Base-by-base conservation (phyloP, 768 basidiomycete genomes). In the Mycena pura region DNA sequence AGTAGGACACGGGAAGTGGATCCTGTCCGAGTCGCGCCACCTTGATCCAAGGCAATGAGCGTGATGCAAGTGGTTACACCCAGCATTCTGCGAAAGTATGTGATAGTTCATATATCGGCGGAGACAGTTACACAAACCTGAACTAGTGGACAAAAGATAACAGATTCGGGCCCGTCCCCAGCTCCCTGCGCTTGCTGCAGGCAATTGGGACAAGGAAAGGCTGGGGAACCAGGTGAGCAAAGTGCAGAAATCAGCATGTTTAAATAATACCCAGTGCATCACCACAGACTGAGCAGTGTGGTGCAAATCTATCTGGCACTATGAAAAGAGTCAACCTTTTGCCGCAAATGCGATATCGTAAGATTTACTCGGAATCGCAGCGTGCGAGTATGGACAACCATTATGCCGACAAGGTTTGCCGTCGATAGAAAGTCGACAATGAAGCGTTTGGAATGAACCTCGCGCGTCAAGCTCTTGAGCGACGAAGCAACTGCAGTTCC, bases 1-100 rank as follows among this genome's bases (percentile, higher is more conserved):
- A 9, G 72, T 70, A 6, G 72, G 72, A 50, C 72, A 73, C 1
- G 36, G 11, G 38, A 53, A 24, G 27, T 28, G 47, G 24, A n/a
- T 41, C 5, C 21, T 38, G 29, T 36, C 24, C 0, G 61, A 65
- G 0, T n/a, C n/a, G n/a, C n/a, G n/a, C n/a, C n/a, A n/a, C n/a
- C n/a, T n/a, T n/a, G 62, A 39, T 9, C 68, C 69, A 14, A 73
- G 32, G 51, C 72, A 73, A 47, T 73, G 72, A 2, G 72, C 68
- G 43, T 73, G 72, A 41, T 73, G 72, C 6, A 72, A 40, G 46
- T 73, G 71, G 3, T 62, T 64, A 43, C 72, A 73, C 6, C 68
- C 68, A 21, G 70, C 70, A 40, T 73, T 73, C 72, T 73, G 39
- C n/a, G n/a, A n/a, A n/a, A n/a, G n/a, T n/a, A n/a, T n/a, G n/a